Conservation (phyloP, 345 rosid species). For the Aquilaria yunnanensis region DNA sequence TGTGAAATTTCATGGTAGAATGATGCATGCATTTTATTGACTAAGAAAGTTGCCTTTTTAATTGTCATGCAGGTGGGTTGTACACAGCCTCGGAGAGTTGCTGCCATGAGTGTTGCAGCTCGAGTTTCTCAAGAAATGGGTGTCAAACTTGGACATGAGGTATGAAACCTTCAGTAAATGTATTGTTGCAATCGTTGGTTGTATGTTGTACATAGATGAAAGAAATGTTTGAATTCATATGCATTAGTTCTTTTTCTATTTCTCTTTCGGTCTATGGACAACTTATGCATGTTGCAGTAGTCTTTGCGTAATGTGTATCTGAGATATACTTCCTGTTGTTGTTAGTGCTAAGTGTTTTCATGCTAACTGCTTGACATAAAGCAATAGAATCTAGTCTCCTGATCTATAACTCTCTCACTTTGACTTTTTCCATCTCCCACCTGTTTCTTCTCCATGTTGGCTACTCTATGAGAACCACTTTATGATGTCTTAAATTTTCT, state of each 20-base stretch:
- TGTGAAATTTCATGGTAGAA: not conserved
- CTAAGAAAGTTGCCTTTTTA: no score
- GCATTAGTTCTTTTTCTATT: not conserved
- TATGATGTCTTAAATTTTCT: constrained; percentile 10
- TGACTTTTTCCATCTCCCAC: not conserved
- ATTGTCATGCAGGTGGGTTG: constrained; percentile 62
- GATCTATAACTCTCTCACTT: not conserved
- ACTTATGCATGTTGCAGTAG: no score
- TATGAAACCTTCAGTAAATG: constrained; percentile 15
- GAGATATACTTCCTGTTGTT: not conserved
- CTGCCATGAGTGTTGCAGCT: constrained; percentile 99
- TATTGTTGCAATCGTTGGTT: not conserved
- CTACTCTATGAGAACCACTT: not conserved
- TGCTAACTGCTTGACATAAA: no score
- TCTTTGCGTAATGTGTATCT: no score
- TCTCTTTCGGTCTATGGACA: not conserved
- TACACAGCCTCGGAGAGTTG: constrained; percentile 96
- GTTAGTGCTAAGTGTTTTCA: not conserved
- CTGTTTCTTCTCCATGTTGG: no score
- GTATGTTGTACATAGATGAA: not conserved
- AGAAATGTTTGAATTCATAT: not conserved
- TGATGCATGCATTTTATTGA: no score
- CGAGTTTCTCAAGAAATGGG: constrained; percentile 99
- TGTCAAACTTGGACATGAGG: constrained; percentile 98
- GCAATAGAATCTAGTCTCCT: not conserved